phyloP scores from a whole-genome alignment of 768 basidiomycete species.

The Lactarius hengduanensis region DNA sequence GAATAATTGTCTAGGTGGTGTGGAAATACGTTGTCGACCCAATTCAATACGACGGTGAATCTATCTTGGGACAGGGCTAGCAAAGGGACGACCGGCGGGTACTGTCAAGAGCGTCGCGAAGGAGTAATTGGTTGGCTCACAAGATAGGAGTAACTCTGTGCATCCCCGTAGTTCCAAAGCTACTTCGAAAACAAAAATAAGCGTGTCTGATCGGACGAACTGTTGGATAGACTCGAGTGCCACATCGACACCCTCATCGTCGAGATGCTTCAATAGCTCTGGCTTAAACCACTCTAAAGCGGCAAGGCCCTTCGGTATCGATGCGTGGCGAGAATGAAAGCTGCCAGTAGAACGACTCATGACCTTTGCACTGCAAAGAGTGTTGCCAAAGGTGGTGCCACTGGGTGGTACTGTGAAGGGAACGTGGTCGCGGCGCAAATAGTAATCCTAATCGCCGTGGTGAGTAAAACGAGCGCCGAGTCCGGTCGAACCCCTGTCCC shows the following conservation, averaged over 20 bases:
- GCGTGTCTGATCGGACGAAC: conserved; percentile 12
- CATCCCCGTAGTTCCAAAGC: conserved; percentile 17
- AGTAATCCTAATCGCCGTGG: background rate
- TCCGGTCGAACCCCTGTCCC: no score
- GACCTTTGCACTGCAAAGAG: background rate
- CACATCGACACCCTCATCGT: conserved; percentile 11
- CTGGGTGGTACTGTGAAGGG: background rate
- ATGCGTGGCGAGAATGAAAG: background rate
- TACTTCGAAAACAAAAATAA: conserved; percentile 15
- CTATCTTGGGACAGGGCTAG: conserved; percentile 17
- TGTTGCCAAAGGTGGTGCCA: background rate
- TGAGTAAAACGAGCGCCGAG: background rate
- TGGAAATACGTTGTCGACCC: conserved; percentile 19
- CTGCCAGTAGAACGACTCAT: conserved; percentile 6
- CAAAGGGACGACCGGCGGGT: background rate
- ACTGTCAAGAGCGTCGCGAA: background rate
- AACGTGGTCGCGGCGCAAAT: background rate
- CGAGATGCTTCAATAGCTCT: conserved; percentile 11
- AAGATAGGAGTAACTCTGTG: conserved; percentile 23
- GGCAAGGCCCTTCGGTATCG: conserved; percentile 4
- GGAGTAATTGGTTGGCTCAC: conserved; percentile 8
- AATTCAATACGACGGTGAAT: conserved; percentile 15
- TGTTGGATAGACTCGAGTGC: conserved; percentile 9
- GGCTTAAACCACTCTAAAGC: conserved; percentile 12
- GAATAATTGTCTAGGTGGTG: conserved; percentile 10